Conservation (phyloP, 176 grass and related monocot genomes). For the Zoysia pacifica region DNA sequence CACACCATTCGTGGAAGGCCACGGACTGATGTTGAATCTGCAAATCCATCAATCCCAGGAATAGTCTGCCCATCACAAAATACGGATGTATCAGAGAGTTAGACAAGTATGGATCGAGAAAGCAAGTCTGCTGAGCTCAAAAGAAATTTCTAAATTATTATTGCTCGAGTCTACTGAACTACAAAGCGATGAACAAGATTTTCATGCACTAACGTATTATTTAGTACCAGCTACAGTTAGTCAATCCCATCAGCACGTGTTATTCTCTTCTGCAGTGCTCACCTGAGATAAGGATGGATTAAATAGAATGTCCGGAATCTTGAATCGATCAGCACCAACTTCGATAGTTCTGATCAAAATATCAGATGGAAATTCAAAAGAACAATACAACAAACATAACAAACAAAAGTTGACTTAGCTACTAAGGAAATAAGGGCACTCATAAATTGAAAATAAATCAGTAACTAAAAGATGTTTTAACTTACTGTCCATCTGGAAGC, state of each 20-base stretch:
- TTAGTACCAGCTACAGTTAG: background rate
- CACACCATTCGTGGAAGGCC: conserved; percentile 93
- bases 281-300: conserved; percentile 93
- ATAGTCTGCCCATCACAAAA: conserved; percentile 66
- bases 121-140: conserved; percentile 4
- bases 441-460: conserved; percentile 25
- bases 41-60: conserved; percentile 77
- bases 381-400: too few relatives aligned
- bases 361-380: conserved; percentile 21
- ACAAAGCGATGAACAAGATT: conserved; percentile 20
- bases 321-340: conserved; percentile 98
- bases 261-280: conserved; percentile 29
- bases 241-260: background rate
- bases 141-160: conserved; percentile 1
- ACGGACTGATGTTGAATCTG: conserved; percentile 56
- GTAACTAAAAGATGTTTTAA: conserved; percentile 25
- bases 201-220: conserved; percentile 6
- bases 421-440: conserved; percentile 21
- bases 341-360: conserved; percentile 84
- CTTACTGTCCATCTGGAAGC: conserved; percentile 99
- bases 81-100: background rate
- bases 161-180: conserved; percentile 4
- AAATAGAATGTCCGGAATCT: conserved; percentile 97
- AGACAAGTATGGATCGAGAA: conserved; percentile 1
- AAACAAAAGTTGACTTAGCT: too few relatives aligned